Base-by-base conservation (phyloP, 2,329 filamentous ascomycete genomes). In the Rutstroemia sydowiana region DNA sequence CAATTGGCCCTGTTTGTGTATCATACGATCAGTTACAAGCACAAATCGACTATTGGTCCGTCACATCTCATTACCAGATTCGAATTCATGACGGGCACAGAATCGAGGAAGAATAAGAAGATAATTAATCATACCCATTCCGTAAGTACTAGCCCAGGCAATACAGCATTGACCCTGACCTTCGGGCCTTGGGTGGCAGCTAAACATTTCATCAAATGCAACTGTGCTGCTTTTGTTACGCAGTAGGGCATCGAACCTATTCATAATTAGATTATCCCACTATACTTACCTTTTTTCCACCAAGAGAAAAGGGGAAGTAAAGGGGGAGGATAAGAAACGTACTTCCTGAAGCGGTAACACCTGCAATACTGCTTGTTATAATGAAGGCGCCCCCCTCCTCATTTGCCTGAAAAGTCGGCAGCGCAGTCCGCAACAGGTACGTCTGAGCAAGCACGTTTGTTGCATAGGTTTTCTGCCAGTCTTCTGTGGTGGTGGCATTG, bases 191-290 rank as follows among this genome's bases (percentile, higher is more conserved):
- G 76, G 13, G 78, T 79, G 49, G 75, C 70, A 3, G 83, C 83
- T 39, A 87, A 68, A 53, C 79, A 79, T 62, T 82, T 83, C 70
- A 82, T 81, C 42, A 86, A 67, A 66, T 87, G 84, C 48, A 87
- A 68, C 53, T 79, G 70, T 63, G 54, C 76, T 59, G 42, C 74
- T 74, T 67, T 67, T 3, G 61, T 64, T 5, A 66, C 62, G 21
- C 74, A 77, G 55, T 61, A 62, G 20, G 53, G 59, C 51, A 63
- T 39, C 34, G 36, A 48, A 37, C 48, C 48, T 51, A 10, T 39
- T 39, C 20, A 6, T 37, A 7, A 18, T 37, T 18, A 37, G 34
- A 6, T 16, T 3, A 36, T 14, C 3, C 9, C 40, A 36, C 26
- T 36, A 50, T 18, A n/a, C n/a, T n/a, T n/a, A n/a, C 4, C 7